These are phyloP conservation scores for Arthrobotrys musiformis DNA, from an alignment of 2,329 filamentous ascomycete species.

Conservation along the genomic window DNA sequence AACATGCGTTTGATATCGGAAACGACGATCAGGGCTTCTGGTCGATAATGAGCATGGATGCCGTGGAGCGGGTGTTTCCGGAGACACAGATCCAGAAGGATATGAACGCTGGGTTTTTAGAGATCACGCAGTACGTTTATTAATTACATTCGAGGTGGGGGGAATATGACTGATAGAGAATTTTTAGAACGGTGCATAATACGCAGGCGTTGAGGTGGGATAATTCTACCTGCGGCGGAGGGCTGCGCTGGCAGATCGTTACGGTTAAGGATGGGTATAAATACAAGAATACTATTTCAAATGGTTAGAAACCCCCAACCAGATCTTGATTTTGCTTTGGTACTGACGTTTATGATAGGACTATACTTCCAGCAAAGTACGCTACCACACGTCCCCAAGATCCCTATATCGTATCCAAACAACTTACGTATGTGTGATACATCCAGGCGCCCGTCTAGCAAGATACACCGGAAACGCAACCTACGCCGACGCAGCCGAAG, in stretches of 20 bases:
- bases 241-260: slow-evolving; percentile 87
- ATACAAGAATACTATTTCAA: slow-evolving; percentile 71
- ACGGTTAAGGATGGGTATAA: slow-evolving; percentile 75
- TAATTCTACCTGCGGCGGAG: slow-evolving; percentile 73
- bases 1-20: slow-evolving; percentile 62
- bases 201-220: slow-evolving; percentile 79
- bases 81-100: slow-evolving; percentile 63
- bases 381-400: no score
- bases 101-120: slow-evolving; percentile 32
- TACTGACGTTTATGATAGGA: neutral
- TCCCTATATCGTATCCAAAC: no score
- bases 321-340: no score
- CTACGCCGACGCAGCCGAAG: slow-evolving; percentile 72
- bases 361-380: slow-evolving; percentile 52
- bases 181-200: slow-evolving; percentile 79
- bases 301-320: slow-evolving; percentile 68
- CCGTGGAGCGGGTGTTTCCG: slow-evolving; percentile 74
- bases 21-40: slow-evolving; percentile 80
- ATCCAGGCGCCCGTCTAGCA: slow-evolving; percentile 60
- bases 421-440: neutral
- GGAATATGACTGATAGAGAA: slow-evolving; percentile 65
- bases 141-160: neutral
- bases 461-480: slow-evolving; percentile 70
- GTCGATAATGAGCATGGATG: slow-evolving; percentile 75
- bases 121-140: slow-evolving; percentile 38